Base-by-base conservation (phyloP, 2,329 filamentous ascomycete species). In the Macrophomina tecta region DNA sequence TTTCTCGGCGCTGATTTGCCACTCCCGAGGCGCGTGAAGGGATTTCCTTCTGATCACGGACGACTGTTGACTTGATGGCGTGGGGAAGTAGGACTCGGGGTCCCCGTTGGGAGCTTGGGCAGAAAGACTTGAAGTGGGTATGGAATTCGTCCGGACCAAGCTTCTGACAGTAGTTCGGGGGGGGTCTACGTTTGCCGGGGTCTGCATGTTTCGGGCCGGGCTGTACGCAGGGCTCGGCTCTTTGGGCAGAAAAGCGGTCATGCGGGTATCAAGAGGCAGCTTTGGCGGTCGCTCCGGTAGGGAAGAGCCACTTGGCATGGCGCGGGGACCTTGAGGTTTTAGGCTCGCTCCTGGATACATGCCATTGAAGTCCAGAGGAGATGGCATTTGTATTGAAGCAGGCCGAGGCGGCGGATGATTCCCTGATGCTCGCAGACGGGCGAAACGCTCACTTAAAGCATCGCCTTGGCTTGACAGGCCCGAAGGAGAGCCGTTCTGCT, bases 141-240 rank as follows among this genome's bases (percentile, higher is more conserved):
- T 75, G 0, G 89, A 90, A 38, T 84, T 85, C 23, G 84, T 87
- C 51, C 88, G 83, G 61, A 88, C 89, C 73, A 89, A 84, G 69
- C 86, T 87, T 16, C 89, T 83, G 1, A 89, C 85, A 3, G 87
- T 89, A 71, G 86, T 89, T 30, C 89, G 83, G 1, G 90, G 90
- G 2, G 89, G 84, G 48, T 89, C 85, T 8, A 90, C 86, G 30
- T 87, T 84, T 68, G 89, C 88, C 30, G 86, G 87, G 3, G 89
- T 88, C 4, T 90, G 83, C 66, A 88, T 90, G 34, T 91, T 91
- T 40, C 90, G 85, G 1, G 89, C 89, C n/a, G 91, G 91, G 72
- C 89, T 93, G 73, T 93, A 94, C 4, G 91, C 91, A 7, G 91
- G 90, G 72, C 89, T 90, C 1, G 91, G 91, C 53, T 90, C 79